Conservation (phyloP, 352 stramenopile species). For the Blastocystis sp. region DNA sequence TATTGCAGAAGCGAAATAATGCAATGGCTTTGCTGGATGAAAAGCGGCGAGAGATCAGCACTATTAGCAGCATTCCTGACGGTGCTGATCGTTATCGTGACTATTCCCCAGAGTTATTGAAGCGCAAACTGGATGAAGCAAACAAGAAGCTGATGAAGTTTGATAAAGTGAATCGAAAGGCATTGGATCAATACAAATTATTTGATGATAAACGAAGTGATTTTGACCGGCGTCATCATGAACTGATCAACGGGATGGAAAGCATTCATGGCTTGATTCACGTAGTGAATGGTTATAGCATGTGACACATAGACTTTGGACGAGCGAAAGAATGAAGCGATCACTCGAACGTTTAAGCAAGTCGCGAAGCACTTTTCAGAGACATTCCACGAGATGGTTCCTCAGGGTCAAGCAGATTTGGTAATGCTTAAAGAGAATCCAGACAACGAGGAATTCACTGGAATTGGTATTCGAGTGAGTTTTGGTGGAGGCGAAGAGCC, state of each 20-base stretch:
- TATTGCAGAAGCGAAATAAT: slow-evolving; percentile 73
- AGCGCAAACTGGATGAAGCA: slow-evolving; percentile 83
- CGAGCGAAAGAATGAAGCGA: slow-evolving; percentile 93
- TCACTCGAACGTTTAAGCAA: slow-evolving; percentile 94
- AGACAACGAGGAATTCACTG: slow-evolving; percentile 76
- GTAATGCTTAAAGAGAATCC: slow-evolving; percentile 79
- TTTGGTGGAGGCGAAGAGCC: slow-evolving; percentile 90
- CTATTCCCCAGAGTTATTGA: slow-evolving; percentile 79
- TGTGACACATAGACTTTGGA: slow-evolving; percentile 72
- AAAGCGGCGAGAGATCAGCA: slow-evolving; percentile 88
- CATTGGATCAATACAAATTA: slow-evolving; percentile 95
- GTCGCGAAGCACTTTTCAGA: slow-evolving; percentile 94
- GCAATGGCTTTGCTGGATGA: slow-evolving; percentile 82
- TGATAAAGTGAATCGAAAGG: slow-evolving; percentile 99
- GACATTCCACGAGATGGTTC: slow-evolving; percentile 94
- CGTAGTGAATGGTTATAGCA: not conserved
- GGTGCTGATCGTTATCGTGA: slow-evolving; percentile 80
- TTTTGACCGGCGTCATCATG: slow-evolving; percentile 85
- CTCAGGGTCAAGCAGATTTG: slow-evolving; percentile 87
- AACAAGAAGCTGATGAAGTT: slow-evolving; percentile 94
- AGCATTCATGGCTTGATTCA: slow-evolving; percentile 80
- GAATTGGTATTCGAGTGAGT: slow-evolving; percentile 93
- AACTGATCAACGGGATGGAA: slow-evolving; percentile 86
- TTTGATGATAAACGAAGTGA: slow-evolving; percentile 76
- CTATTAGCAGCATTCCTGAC: slow-evolving; percentile 87